Base-by-base conservation (phyloP, 352 stramenopile species). In the Phytopythium cucurbitacearum region DNA sequence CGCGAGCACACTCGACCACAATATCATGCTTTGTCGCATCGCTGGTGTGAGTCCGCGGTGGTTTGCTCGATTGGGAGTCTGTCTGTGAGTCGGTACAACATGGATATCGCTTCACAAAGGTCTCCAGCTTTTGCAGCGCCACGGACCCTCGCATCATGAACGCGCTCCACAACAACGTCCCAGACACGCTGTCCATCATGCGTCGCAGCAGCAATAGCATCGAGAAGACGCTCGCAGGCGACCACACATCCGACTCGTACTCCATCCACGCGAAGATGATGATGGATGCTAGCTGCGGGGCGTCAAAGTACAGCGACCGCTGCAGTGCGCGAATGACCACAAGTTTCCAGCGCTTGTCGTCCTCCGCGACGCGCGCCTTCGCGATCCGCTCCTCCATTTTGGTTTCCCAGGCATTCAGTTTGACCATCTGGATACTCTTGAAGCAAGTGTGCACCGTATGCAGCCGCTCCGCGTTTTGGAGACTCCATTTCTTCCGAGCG, bases 331-430 rank as follows among this genome's bases (percentile, higher is more conserved):
- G 42, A 32, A 66, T 55, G 28, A 66, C 28, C 21, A 55, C 63
- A 6, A 69, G 43, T 5, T 47, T 57, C 32, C 53, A 45, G 36
- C 64, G 64, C 15, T 62, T 42, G 21, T 59, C 44, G 37, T 62
- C 68, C 40, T 88, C 77, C 4, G 78, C 62, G 9, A 58, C 41
- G 4, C 77, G 65, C 13, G 74, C 65, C 1, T 38, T 35, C 21
- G 74, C 62, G 42, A 86, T 61, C 16, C 69, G 73, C 2, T 59
- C 52, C 37, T 82, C 57, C 47, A 73, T 73, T 36, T 68, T 76
- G 43, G 76, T 64, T 58, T 88, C 71, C 77, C 77, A 88, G 3
- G 69, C 60, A 12, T 79, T 81, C 0, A 88, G 51, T 12, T 88
- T 88, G 13, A 85, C 60, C 40, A 83, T 74, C 33, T 80, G 65